Conservation (phyloP, 139 green algal genomes). For the Zygnema cylindricum region DNA sequence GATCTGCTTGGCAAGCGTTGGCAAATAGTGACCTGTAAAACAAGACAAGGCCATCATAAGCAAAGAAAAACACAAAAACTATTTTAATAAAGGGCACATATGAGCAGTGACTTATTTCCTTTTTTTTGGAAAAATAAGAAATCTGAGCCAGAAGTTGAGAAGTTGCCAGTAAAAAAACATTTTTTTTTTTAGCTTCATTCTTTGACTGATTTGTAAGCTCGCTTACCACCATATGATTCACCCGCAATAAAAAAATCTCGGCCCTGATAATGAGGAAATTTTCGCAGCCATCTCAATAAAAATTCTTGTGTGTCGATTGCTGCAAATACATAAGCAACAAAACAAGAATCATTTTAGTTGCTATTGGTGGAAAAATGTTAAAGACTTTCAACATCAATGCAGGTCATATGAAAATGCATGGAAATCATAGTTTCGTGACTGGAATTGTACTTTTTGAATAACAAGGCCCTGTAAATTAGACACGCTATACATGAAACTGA, state of each 20-base stretch:
- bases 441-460: too few relatives aligned
- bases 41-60: too few relatives aligned
- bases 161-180: not conserved
- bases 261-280: constrained; percentile 10
- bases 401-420: too few relatives aligned
- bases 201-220: not conserved
- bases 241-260: constrained; percentile 44
- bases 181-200: not conserved
- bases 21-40: constrained; percentile 52
- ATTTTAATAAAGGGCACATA: too few relatives aligned
- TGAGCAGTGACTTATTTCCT: not conserved
- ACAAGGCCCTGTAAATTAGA: too few relatives aligned
- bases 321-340: too few relatives aligned
- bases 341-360: too few relatives aligned
- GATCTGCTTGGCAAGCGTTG: constrained; percentile 28
- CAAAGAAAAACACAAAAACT: too few relatives aligned
- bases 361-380: too few relatives aligned
- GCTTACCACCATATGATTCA: constrained; percentile 49
- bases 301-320: constrained; percentile 30
- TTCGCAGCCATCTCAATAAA: constrained; percentile 11
- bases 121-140: not conserved
- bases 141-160: not conserved
- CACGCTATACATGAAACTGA: too few relatives aligned
- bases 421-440: too few relatives aligned
- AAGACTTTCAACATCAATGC: too few relatives aligned